These are phyloP conservation scores for Cairneyella variabilis DNA, from an alignment of 495 filamentous ascomycete genomes.

Conservation along the genomic window DNA sequence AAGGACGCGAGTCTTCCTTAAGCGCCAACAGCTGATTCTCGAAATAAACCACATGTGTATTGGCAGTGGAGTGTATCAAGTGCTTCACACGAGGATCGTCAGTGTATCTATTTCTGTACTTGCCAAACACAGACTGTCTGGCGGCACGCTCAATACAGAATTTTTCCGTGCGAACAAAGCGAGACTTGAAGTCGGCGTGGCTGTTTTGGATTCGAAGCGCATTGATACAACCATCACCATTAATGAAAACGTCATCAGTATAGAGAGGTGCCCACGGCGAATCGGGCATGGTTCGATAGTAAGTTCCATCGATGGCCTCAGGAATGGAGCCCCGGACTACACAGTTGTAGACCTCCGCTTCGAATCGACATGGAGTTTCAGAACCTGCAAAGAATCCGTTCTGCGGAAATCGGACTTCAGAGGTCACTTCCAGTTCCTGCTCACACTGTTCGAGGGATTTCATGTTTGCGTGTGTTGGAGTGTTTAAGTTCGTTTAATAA, in stretches of 20 bases:
- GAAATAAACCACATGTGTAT: conserved; percentile 52
- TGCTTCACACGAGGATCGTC: conserved; percentile 44
- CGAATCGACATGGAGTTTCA: conserved; percentile 40
- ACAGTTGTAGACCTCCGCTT: conserved; percentile 41
- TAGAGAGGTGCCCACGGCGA: background rate
- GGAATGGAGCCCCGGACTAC: conserved; percentile 45
- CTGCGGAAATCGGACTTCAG: too few relatives aligned
- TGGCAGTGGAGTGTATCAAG: conserved; percentile 44
- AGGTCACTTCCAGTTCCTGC: too few relatives aligned
- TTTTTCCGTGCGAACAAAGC: conserved; percentile 49
- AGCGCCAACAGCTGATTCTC: conserved; percentile 44
- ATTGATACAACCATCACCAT: conserved; percentile 35
- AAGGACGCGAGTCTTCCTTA: conserved; percentile 52
- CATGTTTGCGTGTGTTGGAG: too few relatives aligned
- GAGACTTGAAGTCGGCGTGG: conserved; percentile 42
- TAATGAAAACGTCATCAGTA: conserved; percentile 6
- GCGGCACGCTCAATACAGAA: conserved; percentile 38
- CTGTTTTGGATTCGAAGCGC: conserved; percentile 48
- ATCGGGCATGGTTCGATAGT: conserved; percentile 45
- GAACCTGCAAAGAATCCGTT: too few relatives aligned
- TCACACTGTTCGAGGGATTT: too few relatives aligned
- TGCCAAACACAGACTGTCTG: conserved; percentile 38
- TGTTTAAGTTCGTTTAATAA: too few relatives aligned
- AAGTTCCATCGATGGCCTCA: conserved; percentile 44
- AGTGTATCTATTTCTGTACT: conserved; percentile 51